Evolutionary conservation across 495 filamentous ascomycete genomes (phyloP), one percentile per base, ranked within the genome.

Genomic region (Aspergillus olivimuriae): DNA sequence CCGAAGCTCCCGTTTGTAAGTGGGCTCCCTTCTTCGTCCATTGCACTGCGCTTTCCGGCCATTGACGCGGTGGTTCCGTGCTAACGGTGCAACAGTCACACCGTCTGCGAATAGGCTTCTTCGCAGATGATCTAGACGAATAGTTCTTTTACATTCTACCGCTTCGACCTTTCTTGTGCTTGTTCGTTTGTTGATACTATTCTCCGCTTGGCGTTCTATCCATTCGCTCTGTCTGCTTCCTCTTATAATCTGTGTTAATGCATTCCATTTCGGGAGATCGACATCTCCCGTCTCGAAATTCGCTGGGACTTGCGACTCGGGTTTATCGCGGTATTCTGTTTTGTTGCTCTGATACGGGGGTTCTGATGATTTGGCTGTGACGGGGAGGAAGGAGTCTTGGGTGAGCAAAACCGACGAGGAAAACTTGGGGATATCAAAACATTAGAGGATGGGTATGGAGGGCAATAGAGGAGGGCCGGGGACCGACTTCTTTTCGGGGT

Each of bases 1-100:
- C 92, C 92, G 21, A 98, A 98, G 68, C 66, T 98, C 51, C 92
- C 92, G 46, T 87, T 82, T 57, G 92, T 97, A 75, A 77, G 35
- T 32, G 16, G 4, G 17, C 26, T 31, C n/a, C n/a, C n/a, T n/a
- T n/a, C n/a, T n/a, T n/a, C n/a, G n/a, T n/a, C n/a, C n/a, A n/a
- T n/a, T n/a, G n/a, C n/a, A n/a, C n/a, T n/a, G n/a, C n/a, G n/a
- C n/a, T n/a, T n/a, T n/a, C n/a, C n/a, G n/a, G n/a, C n/a, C n/a
- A n/a, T n/a, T n/a, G n/a, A n/a, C n/a, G n/a, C n/a, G n/a, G n/a
- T n/a, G n/a, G n/a, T n/a, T n/a, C n/a, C 11, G 37, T 24, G 46
- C 60, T 69, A 56, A 69, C 56, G 28, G 21, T 11, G 17, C 11
- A 21, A 36, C 46, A 73, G 69, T 73, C 66, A 41, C 69, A 73